A percentile compares a stretch with the other conserved stretches of the same genome.
phyloP scores from a whole-genome alignment of 2,329 filamentous ascomycete genomes.

The Penicillium paneum region DNA sequence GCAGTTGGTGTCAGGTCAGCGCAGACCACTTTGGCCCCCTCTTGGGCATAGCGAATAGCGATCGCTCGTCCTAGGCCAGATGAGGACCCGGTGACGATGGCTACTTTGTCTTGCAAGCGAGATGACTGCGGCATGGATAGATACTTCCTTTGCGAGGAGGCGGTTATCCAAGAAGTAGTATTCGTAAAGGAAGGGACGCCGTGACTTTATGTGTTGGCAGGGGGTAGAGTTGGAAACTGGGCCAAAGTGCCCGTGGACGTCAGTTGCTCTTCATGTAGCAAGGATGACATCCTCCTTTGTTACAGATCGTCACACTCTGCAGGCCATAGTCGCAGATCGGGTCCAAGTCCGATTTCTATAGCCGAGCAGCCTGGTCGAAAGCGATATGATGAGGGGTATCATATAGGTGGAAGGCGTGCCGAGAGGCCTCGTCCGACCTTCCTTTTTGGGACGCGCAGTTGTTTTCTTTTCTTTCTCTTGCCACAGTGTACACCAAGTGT shows the following conservation, averaged over 20 bases:
- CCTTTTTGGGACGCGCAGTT: not conserved
- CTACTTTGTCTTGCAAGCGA: constrained; percentile 35
- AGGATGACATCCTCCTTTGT: too few relatives aligned
- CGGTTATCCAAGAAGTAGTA: not conserved
- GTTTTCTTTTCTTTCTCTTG: not conserved
- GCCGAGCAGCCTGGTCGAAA: not conserved
- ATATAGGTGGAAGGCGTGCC: not conserved
- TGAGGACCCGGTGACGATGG: constrained; percentile 48
- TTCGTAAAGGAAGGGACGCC: not conserved
- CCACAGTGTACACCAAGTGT: not conserved
- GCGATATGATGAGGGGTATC: not conserved
- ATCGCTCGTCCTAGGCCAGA: constrained; percentile 50
- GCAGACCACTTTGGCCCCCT: constrained; percentile 46
- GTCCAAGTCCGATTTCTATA: not conserved
- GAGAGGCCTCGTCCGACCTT: not conserved
- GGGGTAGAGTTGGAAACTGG: not conserved
- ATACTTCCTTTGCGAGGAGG: not conserved
- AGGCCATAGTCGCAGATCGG: not conserved
- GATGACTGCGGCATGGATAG: not conserved
- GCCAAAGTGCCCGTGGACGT: not conserved
- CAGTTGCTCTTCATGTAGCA: not conserved
- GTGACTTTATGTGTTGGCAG: not conserved
- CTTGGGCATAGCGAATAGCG: constrained; percentile 39
- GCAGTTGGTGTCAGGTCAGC: constrained; percentile 36
- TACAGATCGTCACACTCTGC: not conserved